Base-by-base conservation (phyloP, 768 basidiomycete species). In the Boletus rubescentipes region DNA sequence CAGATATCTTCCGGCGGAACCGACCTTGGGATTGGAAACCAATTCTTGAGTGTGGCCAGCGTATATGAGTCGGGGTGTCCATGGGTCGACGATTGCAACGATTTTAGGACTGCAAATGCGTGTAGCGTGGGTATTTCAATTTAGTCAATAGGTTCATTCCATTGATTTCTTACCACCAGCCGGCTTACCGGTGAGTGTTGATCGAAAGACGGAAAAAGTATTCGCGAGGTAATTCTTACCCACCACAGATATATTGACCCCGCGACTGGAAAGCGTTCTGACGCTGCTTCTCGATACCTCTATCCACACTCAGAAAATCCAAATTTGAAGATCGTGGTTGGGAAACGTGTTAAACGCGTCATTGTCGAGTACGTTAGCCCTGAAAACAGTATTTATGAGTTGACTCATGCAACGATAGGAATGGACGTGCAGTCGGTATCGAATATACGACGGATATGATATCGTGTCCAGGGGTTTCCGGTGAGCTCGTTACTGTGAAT, bases 161-260 rank as follows among this genome's bases (percentile, higher is more conserved):
- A 18, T 5, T 18, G 0, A 4, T 26, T 44, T 7, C 30, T 30
- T 21, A 15, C 5, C 5, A 4, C 29, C 23, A 69, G 68, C 58
- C 53, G 3, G 40, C 51, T 35, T 60, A 51, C 38, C 62, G 52
- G 67, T 65, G 30, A 58, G 60, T 4, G 2, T 29, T 30, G 2
- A 7, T 16, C 14, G 5, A 35, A 31, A 21, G n/a, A n/a, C n/a
- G n/a, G n/a, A n/a, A 18, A 23, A 4, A 0, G 23, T 12, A n/a
- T 7, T 16, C 2, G 11, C 6, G 1, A 14, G 9, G 14, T 46
- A n/a, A 58, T 26, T 2, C 2, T 6, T 1, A 4, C 3, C 21
- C 9, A 18, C 16, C 18, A 1, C 21, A 89, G 86, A 60, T 88
- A 81, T 61, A 72, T 87, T 16, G 73, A 81, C 53, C 66, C 61